Conservation (phyloP, 768 basidiomycete species). For the Boletales sp. region DNA sequence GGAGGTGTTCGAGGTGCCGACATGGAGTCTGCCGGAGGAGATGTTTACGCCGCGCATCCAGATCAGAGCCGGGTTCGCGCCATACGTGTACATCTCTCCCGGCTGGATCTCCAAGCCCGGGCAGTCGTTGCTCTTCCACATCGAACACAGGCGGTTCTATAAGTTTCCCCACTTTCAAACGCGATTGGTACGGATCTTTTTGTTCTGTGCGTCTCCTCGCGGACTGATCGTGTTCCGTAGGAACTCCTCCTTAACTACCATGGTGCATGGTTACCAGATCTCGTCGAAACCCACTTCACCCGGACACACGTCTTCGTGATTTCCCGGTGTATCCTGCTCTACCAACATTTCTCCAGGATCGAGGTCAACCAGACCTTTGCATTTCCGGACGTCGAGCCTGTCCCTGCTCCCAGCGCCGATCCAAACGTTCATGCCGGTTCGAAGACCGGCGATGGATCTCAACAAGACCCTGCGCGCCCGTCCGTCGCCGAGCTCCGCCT, state of each 20-base stretch:
- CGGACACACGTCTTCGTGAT: constrained; percentile 16
- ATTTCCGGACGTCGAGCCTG: constrained; percentile 10
- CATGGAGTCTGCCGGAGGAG: constrained; percentile 8
- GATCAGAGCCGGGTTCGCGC: constrained; percentile 5
- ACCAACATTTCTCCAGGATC: background rate
- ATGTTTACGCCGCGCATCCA: constrained; percentile 11
- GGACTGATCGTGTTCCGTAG: background rate
- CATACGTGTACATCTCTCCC: constrained; percentile 16
- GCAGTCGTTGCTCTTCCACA: constrained; percentile 15
- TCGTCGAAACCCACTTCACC: constrained; percentile 14
- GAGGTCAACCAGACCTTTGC: constrained; percentile 21
- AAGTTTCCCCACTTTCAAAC: constrained; percentile 20
- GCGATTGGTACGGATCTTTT: constrained; percentile 5
- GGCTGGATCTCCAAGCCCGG: constrained; percentile 7
- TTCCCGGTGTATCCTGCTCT: constrained; percentile 12
- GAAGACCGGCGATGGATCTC: background rate
- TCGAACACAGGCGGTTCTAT: constrained; percentile 12
- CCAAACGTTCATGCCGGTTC: no score
- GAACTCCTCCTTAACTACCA: constrained; percentile 14
- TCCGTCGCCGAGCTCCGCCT: constrained; percentile 16
- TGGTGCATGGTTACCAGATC: constrained; percentile 18
- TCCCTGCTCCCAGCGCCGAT: background rate
- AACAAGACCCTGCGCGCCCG: background rate
- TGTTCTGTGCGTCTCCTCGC: background rate
- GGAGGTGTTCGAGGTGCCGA: constrained; percentile 14